Evolutionary conservation across 805 yeast species (phyloP), one percentile per base, ranked within the genome.

Genomic region (Candida sanyiensis): DNA sequence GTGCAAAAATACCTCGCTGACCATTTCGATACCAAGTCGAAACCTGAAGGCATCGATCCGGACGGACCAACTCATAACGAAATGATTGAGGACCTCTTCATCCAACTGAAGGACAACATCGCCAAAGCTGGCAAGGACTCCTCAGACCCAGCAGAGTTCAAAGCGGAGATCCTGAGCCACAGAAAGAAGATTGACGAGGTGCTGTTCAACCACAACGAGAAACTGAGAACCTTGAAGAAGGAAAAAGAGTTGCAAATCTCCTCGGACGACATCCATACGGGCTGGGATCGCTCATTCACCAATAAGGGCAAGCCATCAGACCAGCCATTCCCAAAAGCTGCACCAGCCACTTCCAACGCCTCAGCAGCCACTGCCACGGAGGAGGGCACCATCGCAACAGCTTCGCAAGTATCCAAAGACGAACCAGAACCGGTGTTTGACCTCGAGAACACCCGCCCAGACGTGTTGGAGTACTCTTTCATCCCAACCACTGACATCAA

Each of bases 251-350:
- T 67, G 33, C 83, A 85, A 56, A 89, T 93, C 47, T 80, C 94
- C 3, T 80, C 93, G 37, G 97, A 89, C 12, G 98, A 90, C 61
- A 72, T 88, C 28, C 93, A 78, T 50, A 87, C 93, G 11, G 97
- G 96, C 0, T 93, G 86, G 68, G 95, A 90, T 57, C 76, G 84
- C 30, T 82, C 96, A 0, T 75, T 85, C 48, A 59, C 87, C 56
- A 86, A 87, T 59, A 83, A 54, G 7, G 23, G 46, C 6, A 31
- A 40, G 16, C 11, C n/a, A n/a, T n/a, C n/a, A n/a, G n/a, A n/a
- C n/a, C n/a, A n/a, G n/a, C n/a, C n/a, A n/a, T n/a, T n/a, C n/a
- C n/a, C 40, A 13, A 18, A 22, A 20, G 21, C 30, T 12, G 13
- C 22, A 3, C 23, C 20, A 13, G 13, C 34, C 13, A 4, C 37